These are phyloP conservation scores for Fagus crenata DNA, from an alignment of 306 rosid species.

Conservation along the genomic window DNA sequence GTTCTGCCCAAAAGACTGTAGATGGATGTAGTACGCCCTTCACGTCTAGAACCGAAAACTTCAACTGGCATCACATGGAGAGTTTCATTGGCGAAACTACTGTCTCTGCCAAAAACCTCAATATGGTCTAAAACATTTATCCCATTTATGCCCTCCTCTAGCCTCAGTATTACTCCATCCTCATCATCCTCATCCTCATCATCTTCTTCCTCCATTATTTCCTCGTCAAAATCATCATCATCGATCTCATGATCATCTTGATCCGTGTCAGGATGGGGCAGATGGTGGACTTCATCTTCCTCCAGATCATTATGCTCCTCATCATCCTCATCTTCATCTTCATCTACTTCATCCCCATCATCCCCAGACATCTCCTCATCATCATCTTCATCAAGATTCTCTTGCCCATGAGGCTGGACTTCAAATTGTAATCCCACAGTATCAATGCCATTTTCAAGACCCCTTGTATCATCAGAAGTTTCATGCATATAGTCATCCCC, in stretches of 20 bases:
- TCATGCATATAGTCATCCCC: constrained; percentile 91
- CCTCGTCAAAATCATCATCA: constrained; percentile 90
- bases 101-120: constrained; percentile 92
- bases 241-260: constrained; percentile 95
- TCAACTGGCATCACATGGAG: constrained; percentile 97
- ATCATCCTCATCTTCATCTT: constrained; percentile 78
- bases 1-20: constrained; percentile 91
- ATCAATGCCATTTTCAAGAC: constrained; percentile 63
- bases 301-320: constrained; percentile 93
- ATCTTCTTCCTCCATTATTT: constrained; percentile 88
- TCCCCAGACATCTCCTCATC: constrained; percentile 98
- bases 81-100: constrained; percentile 75
- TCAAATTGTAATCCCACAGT: constrained; percentile 67
- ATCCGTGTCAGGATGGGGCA: constrained; percentile 89
- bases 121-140: constrained; percentile 92
- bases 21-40: constrained; percentile 91
- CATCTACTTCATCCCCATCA: constrained; percentile 90
- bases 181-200: constrained; percentile 98
- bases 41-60: constrained; percentile 94
- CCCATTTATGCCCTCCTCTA: constrained; percentile 98
- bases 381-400: constrained; percentile 71
- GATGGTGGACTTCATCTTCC: constrained; percentile 83
- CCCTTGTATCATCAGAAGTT: constrained; percentile 69
- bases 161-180: constrained; percentile 85
- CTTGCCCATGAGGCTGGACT: constrained; percentile 76